Evolutionary conservation across 106 monocot species (phyloP), one percentile per base, ranked within the genome.

Genomic region (Hemerocallis citrina): DNA sequence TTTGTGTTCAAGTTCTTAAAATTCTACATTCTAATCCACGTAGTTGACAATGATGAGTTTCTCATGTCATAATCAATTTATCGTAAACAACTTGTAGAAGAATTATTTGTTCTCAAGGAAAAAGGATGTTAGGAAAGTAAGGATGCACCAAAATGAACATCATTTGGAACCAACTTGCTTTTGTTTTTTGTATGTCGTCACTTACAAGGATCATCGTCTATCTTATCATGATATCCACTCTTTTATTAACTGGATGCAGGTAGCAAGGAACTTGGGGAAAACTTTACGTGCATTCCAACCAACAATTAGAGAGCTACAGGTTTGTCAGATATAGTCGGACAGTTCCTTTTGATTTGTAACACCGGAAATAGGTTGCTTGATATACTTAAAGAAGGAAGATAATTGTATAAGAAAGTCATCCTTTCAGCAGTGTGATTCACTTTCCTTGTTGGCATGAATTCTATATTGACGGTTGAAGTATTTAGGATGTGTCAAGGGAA

Each of bases 301-400:
- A 32, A 88, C 98, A 61, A 92, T 98, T 68, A 79, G 72, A 71
- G 98, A 98, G 34, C 82, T 98, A 71, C 98, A 98, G 91, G 98
- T 92, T 34, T 24, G 78, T 60, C 7, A 4, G 21, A 29, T 27
- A 9, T 52, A 13, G 19, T 39, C 35, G 3, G 22, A 7, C 23
- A 30, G 1, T 23, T n/a, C 34, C 9, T 4, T 55, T 21, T 17
- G 33, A 34, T 14, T 29, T 3, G 19, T 57, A 34, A 7, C 16
- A 20, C 35, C 2, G 13, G n/a, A n/a, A n/a, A n/a, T n/a, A n/a
- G n/a, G n/a, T n/a, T n/a, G 20, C 20, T 6, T 11, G 24, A 40
- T 27, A 33, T 39, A 20, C 14, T 40, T 7, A 12, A 15, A 41
- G n/a, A 14, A 11, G 11, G 39, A 34, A 56, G 17, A 11, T 22